Conservation (phyloP, 2,329 filamentous ascomycete species). For the Fusarium sp. region DNA sequence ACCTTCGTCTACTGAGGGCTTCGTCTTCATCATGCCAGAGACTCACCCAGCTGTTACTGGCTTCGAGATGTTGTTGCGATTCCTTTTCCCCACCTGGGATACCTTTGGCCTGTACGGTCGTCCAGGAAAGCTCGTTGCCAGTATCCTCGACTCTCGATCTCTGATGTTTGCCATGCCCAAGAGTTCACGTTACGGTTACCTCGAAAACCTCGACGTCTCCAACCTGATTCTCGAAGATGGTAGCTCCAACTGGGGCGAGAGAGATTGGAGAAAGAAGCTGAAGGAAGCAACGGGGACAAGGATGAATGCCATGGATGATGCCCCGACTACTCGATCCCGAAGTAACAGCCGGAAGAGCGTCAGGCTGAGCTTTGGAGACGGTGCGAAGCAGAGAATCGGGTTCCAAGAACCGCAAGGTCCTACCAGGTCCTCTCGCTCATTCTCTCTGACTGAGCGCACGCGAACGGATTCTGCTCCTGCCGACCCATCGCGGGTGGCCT, state of each 20-base stretch:
- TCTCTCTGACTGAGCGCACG: constrained; percentile 54
- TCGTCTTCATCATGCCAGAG: constrained; percentile 98
- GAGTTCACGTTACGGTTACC: constrained; percentile 84
- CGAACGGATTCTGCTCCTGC: constrained; percentile 63
- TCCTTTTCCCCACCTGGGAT: constrained; percentile 92
- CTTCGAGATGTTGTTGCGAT: constrained; percentile 94
- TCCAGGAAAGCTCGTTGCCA: constrained; percentile 84
- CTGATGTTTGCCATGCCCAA: constrained; percentile 99
- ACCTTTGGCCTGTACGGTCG: constrained; percentile 91
- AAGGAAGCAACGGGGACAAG: constrained; percentile 86
- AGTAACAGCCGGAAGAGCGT: constrained; percentile 67
- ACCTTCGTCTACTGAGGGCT: constrained; percentile 83
- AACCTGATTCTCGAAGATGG: constrained; percentile 79
- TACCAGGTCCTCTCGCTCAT: constrained; percentile 61
- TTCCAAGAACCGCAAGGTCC: constrained; percentile 64
- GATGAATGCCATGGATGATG: constrained; percentile 71
- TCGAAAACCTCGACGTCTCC: constrained; percentile 87
- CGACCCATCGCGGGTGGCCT: constrained; percentile 50
- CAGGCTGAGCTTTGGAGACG: constrained; percentile 59
- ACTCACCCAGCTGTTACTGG: constrained; percentile 88
- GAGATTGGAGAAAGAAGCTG: constrained; percentile 86
- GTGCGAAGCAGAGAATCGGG: constrained; percentile 56
- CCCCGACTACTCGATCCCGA: constrained; percentile 54
- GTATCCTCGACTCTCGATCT: constrained; percentile 83
- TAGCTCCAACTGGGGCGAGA: constrained; percentile 79